Percentiles rank a stretch among this genome's conserved stretches.
These are phyloP conservation scores for Podosphaera xanthii DNA, from an alignment of 2,329 filamentous ascomycete species.

Conservation along the genomic window DNA sequence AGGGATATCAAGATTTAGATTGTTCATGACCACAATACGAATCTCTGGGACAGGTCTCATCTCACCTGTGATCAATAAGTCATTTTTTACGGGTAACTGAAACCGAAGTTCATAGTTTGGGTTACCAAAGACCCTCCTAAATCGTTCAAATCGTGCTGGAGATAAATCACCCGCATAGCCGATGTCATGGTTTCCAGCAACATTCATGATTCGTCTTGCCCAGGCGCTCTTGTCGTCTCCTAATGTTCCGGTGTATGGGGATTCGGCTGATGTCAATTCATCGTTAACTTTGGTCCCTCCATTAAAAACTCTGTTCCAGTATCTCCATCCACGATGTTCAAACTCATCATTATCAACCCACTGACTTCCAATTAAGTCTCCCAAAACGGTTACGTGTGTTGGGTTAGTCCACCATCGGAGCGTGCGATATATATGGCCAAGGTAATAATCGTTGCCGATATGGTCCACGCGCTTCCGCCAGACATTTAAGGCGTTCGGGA, in stretches of 20 bases:
- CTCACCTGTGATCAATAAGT: conserved; percentile 20
- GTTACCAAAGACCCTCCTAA: conserved; percentile 66
- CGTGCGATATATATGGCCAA: conserved; percentile 75
- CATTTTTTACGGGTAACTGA: conserved; percentile 27
- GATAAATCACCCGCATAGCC: conserved; percentile 88
- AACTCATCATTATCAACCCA: conserved; percentile 86
- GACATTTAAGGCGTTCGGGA: conserved; percentile 41
- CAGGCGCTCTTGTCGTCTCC: conserved; percentile 31
- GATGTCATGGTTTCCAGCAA: conserved; percentile 89
- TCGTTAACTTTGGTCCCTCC: conserved; percentile 40
- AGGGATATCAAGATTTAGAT: conserved; percentile 81
- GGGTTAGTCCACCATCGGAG: conserved; percentile 66
- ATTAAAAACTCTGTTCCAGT: conserved; percentile 62
- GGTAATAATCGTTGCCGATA: conserved; percentile 81
- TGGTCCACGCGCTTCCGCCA: conserved; percentile 66
- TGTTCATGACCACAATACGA: conserved; percentile 69
- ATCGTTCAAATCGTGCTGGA: conserved; percentile 49
- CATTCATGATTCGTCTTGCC: conserved; percentile 61
- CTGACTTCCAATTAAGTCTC: conserved; percentile 81
- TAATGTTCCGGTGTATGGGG: conserved; percentile 12
- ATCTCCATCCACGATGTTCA: conserved; percentile 43
- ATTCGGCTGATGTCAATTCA: conserved; percentile 26
- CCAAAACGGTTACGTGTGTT: conserved; percentile 71
- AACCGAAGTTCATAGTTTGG: conserved; percentile 79
- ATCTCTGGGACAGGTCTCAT: conserved; percentile 39